A percentile compares a stretch with the other conserved stretches of the same genome.
phyloP scores from a whole-genome alignment of 257 asterid species.

The Gentiana macrophylla region DNA sequence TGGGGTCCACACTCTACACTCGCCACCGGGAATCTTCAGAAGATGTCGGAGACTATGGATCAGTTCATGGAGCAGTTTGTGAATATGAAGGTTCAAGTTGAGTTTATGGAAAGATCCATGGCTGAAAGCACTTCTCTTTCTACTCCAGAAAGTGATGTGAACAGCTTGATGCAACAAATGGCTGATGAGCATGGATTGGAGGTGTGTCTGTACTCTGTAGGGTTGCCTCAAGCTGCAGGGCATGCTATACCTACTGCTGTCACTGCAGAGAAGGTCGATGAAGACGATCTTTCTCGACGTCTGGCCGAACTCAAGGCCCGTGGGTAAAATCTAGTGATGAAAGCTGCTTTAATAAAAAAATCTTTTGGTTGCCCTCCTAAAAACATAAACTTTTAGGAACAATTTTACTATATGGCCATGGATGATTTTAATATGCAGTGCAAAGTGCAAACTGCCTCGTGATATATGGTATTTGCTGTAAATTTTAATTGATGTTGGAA shows the following conservation, averaged over 20 bases:
- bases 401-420: too few species aligned
- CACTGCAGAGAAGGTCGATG: conserved; percentile 63
- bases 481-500: too few species aligned
- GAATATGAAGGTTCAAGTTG: conserved; percentile 98
- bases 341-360: neutral
- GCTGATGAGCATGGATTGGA: conserved; percentile 95
- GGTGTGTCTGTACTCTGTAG: conserved; percentile 50
- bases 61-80: conserved; percentile 85
- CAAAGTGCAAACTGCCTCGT: too few species aligned
- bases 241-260: conserved; percentile 52
- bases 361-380: neutral
- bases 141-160: conserved; percentile 88
- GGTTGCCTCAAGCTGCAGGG: conserved; percentile 77
- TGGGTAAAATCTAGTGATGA: conserved; percentile 34
- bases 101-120: conserved; percentile 98
- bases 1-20: conserved; percentile 67
- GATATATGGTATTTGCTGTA: too few species aligned
- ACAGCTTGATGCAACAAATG: conserved; percentile 89
- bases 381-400: too few species aligned
- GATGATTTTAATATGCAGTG: too few species aligned
- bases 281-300: conserved; percentile 85
- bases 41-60: conserved; percentile 98
- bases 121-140: conserved; percentile 92
- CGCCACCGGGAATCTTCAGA: conserved; percentile 77
- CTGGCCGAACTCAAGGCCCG: conserved; percentile 96